A percentile compares a stretch with the other conserved stretches of the same genome.
Conservation (phyloP, 768 basidiomycete species). For the Boletus sensibilis region DNA sequence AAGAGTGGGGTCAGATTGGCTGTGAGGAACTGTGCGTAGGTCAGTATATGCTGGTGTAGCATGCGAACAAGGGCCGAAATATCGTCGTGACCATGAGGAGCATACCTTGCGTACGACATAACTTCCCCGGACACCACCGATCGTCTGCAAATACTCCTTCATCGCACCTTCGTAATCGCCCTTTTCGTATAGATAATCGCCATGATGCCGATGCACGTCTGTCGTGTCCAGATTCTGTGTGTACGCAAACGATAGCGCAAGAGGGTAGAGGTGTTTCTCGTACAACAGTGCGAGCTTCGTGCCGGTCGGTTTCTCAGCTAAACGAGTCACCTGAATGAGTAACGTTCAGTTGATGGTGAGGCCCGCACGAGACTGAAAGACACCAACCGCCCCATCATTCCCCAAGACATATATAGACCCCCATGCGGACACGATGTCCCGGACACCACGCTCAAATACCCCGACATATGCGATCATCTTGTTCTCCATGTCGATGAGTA, state of each 20-base stretch:
- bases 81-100: neutral
- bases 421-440: conserved; percentile 81
- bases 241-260: conserved; percentile 82
- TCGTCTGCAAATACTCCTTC: conserved; percentile 88
- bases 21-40: conserved; percentile 74
- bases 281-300: conserved; percentile 88
- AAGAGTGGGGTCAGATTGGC: conserved; percentile 95
- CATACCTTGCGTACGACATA: conserved; percentile 94
- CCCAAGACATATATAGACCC: conserved; percentile 76
- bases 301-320: conserved; percentile 77
- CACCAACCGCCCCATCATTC: conserved; percentile 70
- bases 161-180: conserved; percentile 93
- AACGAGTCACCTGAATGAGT: conserved; percentile 51
- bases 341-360: neutral
- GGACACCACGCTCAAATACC: conserved; percentile 78
- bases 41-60: conserved; percentile 2
- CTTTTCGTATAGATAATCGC: conserved; percentile 87
- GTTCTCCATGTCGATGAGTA: conserved; percentile 89
- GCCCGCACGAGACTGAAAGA: neutral
- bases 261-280: conserved; percentile 68
- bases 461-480: conserved; percentile 85
- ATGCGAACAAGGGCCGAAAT: neutral
- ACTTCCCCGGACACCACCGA: conserved; percentile 86
- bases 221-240: conserved; percentile 80
- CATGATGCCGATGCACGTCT: conserved; percentile 87